phyloP scores from a whole-genome alignment of 768 basidiomycete genomes.

The Mycena vitilis region DNA sequence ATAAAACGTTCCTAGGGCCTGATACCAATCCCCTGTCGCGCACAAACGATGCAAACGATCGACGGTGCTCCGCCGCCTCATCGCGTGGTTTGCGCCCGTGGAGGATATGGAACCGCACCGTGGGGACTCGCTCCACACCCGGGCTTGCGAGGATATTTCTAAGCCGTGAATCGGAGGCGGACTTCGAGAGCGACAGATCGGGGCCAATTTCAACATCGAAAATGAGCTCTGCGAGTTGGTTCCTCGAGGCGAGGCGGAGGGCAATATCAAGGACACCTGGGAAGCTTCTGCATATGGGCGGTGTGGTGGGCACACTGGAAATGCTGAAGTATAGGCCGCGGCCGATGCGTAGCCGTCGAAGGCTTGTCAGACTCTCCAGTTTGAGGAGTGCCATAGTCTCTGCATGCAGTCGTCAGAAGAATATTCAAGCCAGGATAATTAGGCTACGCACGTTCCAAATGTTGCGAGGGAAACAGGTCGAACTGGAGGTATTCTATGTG shows the following conservation, averaged over 20 bases:
- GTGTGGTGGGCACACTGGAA: too few relatives aligned
- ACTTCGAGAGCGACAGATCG: background rate
- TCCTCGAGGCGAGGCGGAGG: background rate
- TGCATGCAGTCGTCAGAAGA: background rate
- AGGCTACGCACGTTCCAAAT: background rate
- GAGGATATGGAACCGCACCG: background rate
- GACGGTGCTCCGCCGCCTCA: background rate
- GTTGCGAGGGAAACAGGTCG: background rate
- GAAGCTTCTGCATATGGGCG: background rate
- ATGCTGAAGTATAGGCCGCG: background rate
- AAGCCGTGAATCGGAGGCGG: background rate
- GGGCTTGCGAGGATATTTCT: background rate
- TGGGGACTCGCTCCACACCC: background rate
- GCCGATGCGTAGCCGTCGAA: background rate
- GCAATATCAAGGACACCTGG: background rate
- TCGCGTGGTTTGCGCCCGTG: background rate
- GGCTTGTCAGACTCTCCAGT: background rate
- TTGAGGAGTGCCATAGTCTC: background rate
- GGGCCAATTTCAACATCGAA: slow-evolving; percentile 4
- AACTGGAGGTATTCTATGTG: background rate
- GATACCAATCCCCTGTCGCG: background rate
- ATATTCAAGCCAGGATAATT: too few relatives aligned
- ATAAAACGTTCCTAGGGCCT: background rate
- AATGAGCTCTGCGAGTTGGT: background rate
- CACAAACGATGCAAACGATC: background rate